Base-by-base conservation (phyloP, 345 rosid species). In the Conringia planisiliqua region DNA sequence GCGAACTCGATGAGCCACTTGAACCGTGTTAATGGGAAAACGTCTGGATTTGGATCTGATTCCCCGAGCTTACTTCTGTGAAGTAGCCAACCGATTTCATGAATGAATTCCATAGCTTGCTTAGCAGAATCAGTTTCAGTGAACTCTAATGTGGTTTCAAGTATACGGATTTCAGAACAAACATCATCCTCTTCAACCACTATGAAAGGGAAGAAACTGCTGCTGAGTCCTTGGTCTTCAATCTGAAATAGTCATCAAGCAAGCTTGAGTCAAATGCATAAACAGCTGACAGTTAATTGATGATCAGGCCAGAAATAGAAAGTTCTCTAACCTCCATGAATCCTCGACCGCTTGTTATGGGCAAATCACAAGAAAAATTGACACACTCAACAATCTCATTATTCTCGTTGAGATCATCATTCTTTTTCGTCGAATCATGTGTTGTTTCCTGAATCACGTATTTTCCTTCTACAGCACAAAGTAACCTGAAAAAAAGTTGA, bases 11-110 rank as follows among this genome's bases (percentile, higher is more conserved):
- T 75, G 20, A 96, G 91, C 97, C 91, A 89, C 80, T 83, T 89
- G 88, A 96, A 89, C 67, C 97, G 86, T 67, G 70, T 62, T 35
- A 92, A 66, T 52, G 99, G 80, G 78, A 90, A 96, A 32, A 62
- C 84, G 13, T 88, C 90, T 3, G 79, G 58, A 54, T 83, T 83
- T 13, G 99, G 91, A 75, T 89, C 88, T 75, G 81, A 67, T 70
- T 82, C 80, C 48, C 88, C 87, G 67, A 92, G 79, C 67, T 91
- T 94, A 73, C 87, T 82, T 86, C 97, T 85, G 79, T 88, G 98
- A 74, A 96, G 88, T 72, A 96, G 88, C 99, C 99, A 96, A 52
- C 99, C 98, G 66, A 96, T 83, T 84, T 96, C 99, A 74, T 96
- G 90, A 73, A 96, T 84, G 83, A 96, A 96, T 56, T 92, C 90